Evolutionary conservation across 306 rosid species (phyloP).

Genomic region (Trichosanthes cucumerina): DNA sequence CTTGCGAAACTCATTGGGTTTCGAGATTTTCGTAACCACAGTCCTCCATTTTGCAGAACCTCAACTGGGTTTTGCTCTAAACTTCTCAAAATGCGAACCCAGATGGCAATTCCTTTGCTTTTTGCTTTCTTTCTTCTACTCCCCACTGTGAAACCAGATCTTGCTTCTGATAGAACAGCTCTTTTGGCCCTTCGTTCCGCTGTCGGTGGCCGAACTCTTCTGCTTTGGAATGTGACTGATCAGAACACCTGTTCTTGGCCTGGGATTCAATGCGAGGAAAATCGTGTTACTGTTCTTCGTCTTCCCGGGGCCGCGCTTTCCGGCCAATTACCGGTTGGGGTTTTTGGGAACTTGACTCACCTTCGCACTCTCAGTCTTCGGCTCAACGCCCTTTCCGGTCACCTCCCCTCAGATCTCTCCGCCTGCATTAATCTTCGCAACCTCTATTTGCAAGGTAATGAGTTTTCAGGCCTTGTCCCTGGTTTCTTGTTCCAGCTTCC

Average conservation of each 20-base stretch:
- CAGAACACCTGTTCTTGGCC: constrained; percentile 30
- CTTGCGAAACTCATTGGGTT: not conserved
- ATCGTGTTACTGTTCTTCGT: constrained; percentile 29
- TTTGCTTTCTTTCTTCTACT: constrained; percentile 3
- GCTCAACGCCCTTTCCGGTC: constrained; percentile 33
- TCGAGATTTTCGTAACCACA: not conserved
- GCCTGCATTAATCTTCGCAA: constrained; percentile 31
- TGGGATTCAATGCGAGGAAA: constrained; percentile 28
- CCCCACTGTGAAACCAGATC: constrained; percentile 28
- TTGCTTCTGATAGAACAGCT: constrained; percentile 34
- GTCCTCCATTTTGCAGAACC: not conserved
- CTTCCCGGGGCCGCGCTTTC: constrained; percentile 36
- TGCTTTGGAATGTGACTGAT: constrained; percentile 27
- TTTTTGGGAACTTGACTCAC: constrained; percentile 27
- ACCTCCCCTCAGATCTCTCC: constrained; percentile 38
- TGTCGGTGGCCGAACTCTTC: constrained; percentile 37
- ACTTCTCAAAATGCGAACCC: constrained; percentile 14
- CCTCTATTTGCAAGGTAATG: constrained; percentile 38
- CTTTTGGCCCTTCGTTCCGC: constrained; percentile 31
- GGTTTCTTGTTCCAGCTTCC: constrained; percentile 14
- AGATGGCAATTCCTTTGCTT: not conserved
- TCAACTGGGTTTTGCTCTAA: constrained; percentile 15
- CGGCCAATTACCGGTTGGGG: constrained; percentile 26
- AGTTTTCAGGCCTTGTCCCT: constrained; percentile 32
- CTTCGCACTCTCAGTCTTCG: constrained; percentile 40